These are phyloP conservation scores for Epichloe hybrida DNA, from an alignment of 2,329 filamentous ascomycete species.

Conservation along the genomic window DNA sequence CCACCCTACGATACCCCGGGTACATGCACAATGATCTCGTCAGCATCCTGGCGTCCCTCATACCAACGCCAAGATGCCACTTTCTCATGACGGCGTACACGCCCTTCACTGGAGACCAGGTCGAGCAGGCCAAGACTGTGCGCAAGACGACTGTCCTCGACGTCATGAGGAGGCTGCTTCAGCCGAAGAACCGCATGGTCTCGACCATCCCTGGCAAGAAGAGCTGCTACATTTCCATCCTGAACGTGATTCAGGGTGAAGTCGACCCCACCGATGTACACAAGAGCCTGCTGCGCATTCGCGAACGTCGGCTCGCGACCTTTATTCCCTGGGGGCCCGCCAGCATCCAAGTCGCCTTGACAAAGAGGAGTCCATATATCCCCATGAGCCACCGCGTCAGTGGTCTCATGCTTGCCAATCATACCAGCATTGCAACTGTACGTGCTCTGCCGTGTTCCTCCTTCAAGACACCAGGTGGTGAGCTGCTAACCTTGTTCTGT, in stretches of 20 bases:
- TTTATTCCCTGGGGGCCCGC: constrained; percentile 97
- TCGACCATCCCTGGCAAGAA: constrained; percentile 90
- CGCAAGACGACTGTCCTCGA: constrained; percentile 96
- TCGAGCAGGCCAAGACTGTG: constrained; percentile 93
- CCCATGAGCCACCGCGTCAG: constrained; percentile 89
- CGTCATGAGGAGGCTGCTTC: constrained; percentile 88
- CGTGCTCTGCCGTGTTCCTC: constrained; percentile 14
- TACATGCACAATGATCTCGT: constrained; percentile 99
- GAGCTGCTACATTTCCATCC: constrained; percentile 96
- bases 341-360: constrained; percentile 92
- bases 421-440: constrained; percentile 88
- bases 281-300: constrained; percentile 91
- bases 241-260: constrained; percentile 98
- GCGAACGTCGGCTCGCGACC: constrained; percentile 81
- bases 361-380: constrained; percentile 92
- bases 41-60: constrained; percentile 88
- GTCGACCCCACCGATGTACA: constrained; percentile 97
- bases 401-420: constrained; percentile 94
- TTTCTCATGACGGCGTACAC: constrained; percentile 99
- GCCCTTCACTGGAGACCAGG: constrained; percentile 89
- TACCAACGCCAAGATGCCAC: constrained; percentile 91
- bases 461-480: too few relatives aligned
- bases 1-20: constrained; percentile 87
- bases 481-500: too few relatives aligned
- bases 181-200: constrained; percentile 99